phyloP scores from a whole-genome alignment of 257 asterid species.

The Solanum microdontum region DNA sequence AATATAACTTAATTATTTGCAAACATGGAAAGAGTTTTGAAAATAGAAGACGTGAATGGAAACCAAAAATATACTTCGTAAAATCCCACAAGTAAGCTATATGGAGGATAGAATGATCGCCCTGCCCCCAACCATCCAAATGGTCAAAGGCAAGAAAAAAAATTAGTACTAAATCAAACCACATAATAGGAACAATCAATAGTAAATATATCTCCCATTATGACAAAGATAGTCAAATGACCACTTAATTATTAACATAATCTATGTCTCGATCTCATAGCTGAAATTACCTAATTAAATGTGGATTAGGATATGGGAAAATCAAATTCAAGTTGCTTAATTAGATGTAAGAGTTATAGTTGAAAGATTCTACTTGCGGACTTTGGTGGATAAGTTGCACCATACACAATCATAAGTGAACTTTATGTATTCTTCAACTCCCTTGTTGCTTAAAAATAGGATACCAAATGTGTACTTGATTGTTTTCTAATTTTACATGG shows the following conservation, averaged over 20 bases:
- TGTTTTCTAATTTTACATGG: background rate
- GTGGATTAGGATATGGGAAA: background rate
- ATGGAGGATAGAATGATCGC: background rate
- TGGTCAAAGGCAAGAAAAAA: background rate
- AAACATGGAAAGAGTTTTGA: too few species aligned
- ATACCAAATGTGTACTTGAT: background rate
- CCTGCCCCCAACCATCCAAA: background rate
- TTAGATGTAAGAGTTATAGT: background rate
- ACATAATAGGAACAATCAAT: background rate
- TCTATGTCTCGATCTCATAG: background rate
- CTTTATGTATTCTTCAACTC: background rate
- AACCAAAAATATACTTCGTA: too few species aligned
- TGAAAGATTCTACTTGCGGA: background rate
- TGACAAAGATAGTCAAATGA: background rate
- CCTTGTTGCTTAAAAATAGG: background rate
- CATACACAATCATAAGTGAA: background rate
- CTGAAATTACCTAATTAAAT: background rate
- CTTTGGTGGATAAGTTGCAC: background rate
- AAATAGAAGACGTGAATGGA: too few species aligned
- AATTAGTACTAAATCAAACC: background rate
- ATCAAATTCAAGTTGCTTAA: background rate
- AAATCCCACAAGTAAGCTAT: too few species aligned
- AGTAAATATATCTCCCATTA: background rate
- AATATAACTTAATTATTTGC: too few species aligned
- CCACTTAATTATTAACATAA: background rate